Conservation (phyloP, 768 basidiomycete genomes). For the Naganishia randhawae region DNA sequence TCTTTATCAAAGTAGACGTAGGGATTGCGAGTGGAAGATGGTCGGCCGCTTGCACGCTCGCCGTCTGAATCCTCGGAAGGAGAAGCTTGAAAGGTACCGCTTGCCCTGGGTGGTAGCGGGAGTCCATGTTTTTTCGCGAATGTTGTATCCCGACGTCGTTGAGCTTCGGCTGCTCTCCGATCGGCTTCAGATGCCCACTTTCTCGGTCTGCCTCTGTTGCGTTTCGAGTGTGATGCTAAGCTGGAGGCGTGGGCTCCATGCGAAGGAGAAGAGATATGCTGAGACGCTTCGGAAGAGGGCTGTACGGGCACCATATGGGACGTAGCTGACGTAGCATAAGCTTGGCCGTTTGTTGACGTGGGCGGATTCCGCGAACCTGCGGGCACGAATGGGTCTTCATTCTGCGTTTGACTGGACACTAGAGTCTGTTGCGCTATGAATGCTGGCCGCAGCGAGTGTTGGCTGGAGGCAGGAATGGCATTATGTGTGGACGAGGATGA, state of each 20-base stretch:
- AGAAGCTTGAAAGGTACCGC: not conserved
- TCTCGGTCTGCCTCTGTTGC: slow-evolving; percentile 2
- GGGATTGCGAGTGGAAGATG: not conserved
- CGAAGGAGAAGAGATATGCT: no score
- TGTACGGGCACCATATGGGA: no score
- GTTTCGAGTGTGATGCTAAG: not conserved
- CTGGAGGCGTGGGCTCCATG: no score
- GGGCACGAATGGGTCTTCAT: not conserved
- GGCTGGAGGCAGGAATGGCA: not conserved
- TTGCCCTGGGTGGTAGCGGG: slow-evolving; percentile 1
- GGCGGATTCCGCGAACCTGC: not conserved
- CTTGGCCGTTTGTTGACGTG: not conserved
- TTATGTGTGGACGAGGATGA: not conserved
- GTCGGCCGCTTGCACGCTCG: not conserved
- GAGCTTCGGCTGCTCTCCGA: slow-evolving; percentile 14
- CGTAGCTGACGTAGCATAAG: no score
- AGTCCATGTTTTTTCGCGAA: slow-evolving; percentile 1
- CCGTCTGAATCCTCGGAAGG: not conserved
- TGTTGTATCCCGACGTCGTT: slow-evolving; percentile 4
- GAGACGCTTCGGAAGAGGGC: no score
- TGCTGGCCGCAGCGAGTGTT: not conserved
- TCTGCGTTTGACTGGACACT: not conserved
- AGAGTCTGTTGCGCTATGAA: not conserved
- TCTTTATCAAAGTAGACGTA: slow-evolving; percentile 18
- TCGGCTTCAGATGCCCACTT: slow-evolving; percentile 16